These are phyloP conservation scores for Pezicula carpinea DNA, from an alignment of 2,329 filamentous ascomycete species.

Conservation along the genomic window DNA sequence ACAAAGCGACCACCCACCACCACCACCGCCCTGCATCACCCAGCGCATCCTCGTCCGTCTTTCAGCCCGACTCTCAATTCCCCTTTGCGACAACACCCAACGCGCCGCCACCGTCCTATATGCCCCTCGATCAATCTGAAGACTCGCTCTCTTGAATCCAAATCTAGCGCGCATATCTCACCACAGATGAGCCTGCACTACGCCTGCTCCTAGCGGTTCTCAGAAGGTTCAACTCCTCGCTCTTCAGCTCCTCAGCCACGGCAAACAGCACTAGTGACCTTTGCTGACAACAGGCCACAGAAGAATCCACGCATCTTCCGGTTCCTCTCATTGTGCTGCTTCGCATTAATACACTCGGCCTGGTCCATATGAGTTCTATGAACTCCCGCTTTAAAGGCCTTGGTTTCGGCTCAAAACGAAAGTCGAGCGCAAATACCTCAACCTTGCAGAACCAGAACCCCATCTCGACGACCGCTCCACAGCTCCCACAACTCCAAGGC, in stretches of 20 bases:
- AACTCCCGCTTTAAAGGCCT: conserved; percentile 75
- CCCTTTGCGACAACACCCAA: too few relatives aligned
- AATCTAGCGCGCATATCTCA: too few relatives aligned
- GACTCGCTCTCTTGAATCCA: too few relatives aligned
- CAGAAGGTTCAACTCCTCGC: background rate
- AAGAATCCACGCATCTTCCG: background rate
- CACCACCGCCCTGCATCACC: too few relatives aligned
- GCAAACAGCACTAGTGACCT: background rate
- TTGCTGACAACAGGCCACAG: background rate
- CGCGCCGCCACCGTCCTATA: too few relatives aligned
- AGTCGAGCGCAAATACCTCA: conserved; percentile 58
- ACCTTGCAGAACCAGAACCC: conserved; percentile 28
- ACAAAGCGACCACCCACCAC: too few relatives aligned
- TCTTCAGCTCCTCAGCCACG: background rate
- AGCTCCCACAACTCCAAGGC: conserved; percentile 17
- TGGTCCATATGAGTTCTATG: conserved; percentile 66
- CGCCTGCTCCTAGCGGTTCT: background rate
- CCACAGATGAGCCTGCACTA: background rate
- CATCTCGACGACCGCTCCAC: conserved; percentile 20
- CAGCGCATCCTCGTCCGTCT: too few relatives aligned
- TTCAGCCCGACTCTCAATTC: too few relatives aligned
- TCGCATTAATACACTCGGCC: conserved; percentile 25
- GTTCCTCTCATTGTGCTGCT: conserved; percentile 21
- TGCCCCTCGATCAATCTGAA: too few relatives aligned
- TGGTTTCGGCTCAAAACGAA: conserved; percentile 73